Evolutionary conservation across 176 grass and related monocot genomes (phyloP), one percentile per base, ranked within the genome.

Genomic region (Metroxylon sagu): DNA sequence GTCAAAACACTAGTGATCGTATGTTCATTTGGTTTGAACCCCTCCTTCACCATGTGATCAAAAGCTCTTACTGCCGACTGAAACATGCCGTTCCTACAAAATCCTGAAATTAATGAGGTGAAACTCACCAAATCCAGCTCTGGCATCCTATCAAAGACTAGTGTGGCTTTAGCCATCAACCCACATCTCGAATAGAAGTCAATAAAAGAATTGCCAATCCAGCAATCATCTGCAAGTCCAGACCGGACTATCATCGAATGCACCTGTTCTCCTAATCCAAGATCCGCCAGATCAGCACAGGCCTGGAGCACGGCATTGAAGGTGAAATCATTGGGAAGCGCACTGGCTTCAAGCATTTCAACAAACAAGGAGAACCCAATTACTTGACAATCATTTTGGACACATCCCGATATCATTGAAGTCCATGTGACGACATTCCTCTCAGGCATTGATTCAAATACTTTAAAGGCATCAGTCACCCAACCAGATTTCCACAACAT

Each of bases 371-470:
- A 50, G 3, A 70, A 15, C 15, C 54, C 76, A 18, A 21, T 55
- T 2, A 27, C 70, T 4, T 64, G 71, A 1, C 17, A 14, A 18
- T 82, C 71, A 27, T 70, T 63, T 29, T 79, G 73, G 19, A 78
- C 66, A 70, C 65, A 77, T 29, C 85, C 79, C 55, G 79, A 86
- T 31, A 89, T 78, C 60, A 76, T 71, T 19, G 90, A 84, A 27
- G 90, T 89, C 83, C 90, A 95, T 3, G 86, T 68, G 16, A 95
- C 77, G 53, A 84, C 69, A 64, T 89, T 95, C 48, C 76, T 89
- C 3, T 54, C 54, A 5, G 90, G 83, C 83, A 95, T 89, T 54
- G 51, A 39, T 43, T 82, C 86, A 77, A 72, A 72, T 59, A 72
- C 49, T 25, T 26, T 6, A n/a, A 72, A 72, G 0, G 57, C 56